Evolutionary conservation across 768 basidiomycete genomes (phyloP), one percentile per base, ranked within the genome.

Genomic region (Leccinum longicurvipes): DNA sequence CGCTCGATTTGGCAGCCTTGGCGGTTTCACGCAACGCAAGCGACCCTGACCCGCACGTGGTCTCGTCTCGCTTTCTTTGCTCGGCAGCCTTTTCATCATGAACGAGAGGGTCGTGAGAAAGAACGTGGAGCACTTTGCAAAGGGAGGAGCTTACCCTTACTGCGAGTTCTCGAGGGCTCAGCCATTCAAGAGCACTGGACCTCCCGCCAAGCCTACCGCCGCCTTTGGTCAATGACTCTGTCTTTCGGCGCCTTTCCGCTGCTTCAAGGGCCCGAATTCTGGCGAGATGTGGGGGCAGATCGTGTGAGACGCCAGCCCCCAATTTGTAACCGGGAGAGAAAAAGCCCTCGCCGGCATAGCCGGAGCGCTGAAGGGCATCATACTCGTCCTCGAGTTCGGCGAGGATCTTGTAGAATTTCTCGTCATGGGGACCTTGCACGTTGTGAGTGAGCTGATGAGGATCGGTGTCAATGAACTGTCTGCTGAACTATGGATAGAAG

Each of bases 271-370:
- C 92, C 56, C 84, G 87, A 44, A 73, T 65, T 15, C 82, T 79
- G 7, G 86, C 90, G 25, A 86, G 56, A 63, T 87, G 80, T 12
- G 79, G 80, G 2, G 90, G 82, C 0, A 89, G 65, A 66, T 90
- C 76, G 62, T 88, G 90, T 2, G 86, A 85, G 19, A 86, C 72
- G 29, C 82, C 80, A 6, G 63, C 63, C n/a, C 93, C 91, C 0
- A 98, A 67, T 24, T 85, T 74, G 12, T 76, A 76, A 1, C 95
- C 95, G n/a, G 78, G 74, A 24, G 86, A 77, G 68, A 84, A 84
- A 79, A 97, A 98, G 3, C 94, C 95, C 71, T 97, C 94, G 14
- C 95, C 93, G 6, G 86, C 77, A 70, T 94, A 98, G 0, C 94
- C 95, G 14, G 83, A 85, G 19, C 84, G 78, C 61, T 85, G 84